Percentiles rank a stretch among this genome's conserved stretches.
phyloP scores from a whole-genome alignment of 192 early-diverging fungal genomes.

The Backusella luteola region DNA sequence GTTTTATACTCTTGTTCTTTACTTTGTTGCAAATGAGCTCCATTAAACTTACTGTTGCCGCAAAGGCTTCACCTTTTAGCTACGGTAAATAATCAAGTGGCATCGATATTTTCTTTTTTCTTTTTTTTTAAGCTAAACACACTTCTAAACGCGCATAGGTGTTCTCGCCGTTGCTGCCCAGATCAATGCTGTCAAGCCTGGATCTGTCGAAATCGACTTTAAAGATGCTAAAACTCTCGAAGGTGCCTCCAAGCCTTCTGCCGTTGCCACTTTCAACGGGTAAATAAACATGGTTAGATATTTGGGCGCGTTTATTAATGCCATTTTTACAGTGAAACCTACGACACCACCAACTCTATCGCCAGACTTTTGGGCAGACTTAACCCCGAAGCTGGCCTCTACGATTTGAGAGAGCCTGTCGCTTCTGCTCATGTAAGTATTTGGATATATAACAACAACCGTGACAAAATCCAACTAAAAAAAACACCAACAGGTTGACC shows the following conservation, averaged over 20 bases:
- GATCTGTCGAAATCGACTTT: conserved; percentile 29
- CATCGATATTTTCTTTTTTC: neutral
- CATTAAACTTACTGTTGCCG: conserved; percentile 28
- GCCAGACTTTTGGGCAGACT: conserved; percentile 29
- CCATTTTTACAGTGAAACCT: conserved; percentile 22
- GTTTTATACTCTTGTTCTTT: neutral
- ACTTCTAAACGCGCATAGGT: neutral
- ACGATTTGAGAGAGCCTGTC: conserved; percentile 37
- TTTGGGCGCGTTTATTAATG: neutral
- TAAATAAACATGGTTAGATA: neutral
- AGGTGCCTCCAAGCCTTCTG: conserved; percentile 13
- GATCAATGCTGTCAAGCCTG: conserved; percentile 23
- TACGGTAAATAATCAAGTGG: conserved; percentile 22
- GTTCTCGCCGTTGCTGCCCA: conserved; percentile 17
- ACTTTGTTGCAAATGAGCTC: neutral
- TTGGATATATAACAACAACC: neutral
- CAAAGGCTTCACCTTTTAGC: conserved; percentile 32
- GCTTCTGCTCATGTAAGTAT: conserved; percentile 42
- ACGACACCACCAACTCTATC: conserved; percentile 30
- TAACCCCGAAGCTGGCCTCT: conserved; percentile 24
- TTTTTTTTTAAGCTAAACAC: neutral
- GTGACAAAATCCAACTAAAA: neutral
- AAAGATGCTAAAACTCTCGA: conserved; percentile 32
- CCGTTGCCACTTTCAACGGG: conserved; percentile 29
- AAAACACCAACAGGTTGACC: conserved; percentile 44